Evolutionary conservation across 805 yeast genomes (phyloP).

Genomic region (Priceomyces carsonii): DNA sequence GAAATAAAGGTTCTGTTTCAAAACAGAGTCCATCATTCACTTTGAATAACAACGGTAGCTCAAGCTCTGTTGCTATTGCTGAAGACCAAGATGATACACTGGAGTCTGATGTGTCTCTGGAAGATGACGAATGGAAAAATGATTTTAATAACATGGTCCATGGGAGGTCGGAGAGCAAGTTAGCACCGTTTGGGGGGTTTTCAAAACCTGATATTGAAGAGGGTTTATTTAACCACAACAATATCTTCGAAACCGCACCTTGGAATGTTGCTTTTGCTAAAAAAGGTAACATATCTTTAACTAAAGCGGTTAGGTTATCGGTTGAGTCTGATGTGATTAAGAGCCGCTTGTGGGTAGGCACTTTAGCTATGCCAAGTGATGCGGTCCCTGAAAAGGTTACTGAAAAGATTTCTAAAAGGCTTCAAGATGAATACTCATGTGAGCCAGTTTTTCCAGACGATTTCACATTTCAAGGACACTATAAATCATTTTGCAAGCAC

Average conservation of each 20-base stretch:
- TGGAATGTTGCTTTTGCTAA: constrained; percentile 72
- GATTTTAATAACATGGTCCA: constrained; percentile 27
- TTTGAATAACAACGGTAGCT: constrained; percentile 25
- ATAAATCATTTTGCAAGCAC: constrained; percentile 88
- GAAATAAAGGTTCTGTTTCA: constrained; percentile 17
- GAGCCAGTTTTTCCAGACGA: constrained; percentile 76
- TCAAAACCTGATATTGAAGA: constrained; percentile 59
- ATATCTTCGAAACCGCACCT: constrained; percentile 58
- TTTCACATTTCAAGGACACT: constrained; percentile 83
- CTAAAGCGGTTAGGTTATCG: constrained; percentile 77
- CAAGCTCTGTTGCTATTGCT: constrained; percentile 29
- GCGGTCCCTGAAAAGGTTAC: constrained; percentile 61
- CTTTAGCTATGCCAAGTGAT: constrained; percentile 89
- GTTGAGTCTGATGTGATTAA: constrained; percentile 34
- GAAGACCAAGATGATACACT: constrained; percentile 27
- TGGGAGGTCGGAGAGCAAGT: constrained; percentile 31
- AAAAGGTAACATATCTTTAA: constrained; percentile 86
- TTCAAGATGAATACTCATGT: constrained; percentile 52
- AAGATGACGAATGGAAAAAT: constrained; percentile 16
- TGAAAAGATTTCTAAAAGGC: constrained; percentile 48
- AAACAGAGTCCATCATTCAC: constrained; percentile 18
- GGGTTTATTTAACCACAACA: constrained; percentile 41
- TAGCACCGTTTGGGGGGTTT: constrained; percentile 74
- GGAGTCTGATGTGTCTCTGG: constrained; percentile 7
- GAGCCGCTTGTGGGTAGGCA: constrained; percentile 76